Base-by-base conservation (phyloP, 2,329 filamentous ascomycete species). In the Pyrenophora tritici-repentis region DNA sequence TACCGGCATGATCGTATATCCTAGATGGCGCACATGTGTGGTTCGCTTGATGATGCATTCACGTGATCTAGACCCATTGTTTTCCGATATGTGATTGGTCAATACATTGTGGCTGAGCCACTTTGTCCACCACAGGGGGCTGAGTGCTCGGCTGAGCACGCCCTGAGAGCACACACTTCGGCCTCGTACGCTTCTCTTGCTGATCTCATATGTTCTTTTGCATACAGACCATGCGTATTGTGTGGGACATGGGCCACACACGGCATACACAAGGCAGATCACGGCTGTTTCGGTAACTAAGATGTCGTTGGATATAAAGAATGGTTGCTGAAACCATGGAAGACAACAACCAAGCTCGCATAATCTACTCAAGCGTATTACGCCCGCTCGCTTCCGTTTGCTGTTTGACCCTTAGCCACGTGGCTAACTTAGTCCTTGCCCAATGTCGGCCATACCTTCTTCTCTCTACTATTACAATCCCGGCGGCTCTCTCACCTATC, bases 391-490 rank as follows among this genome's bases (percentile, higher is more conserved):
- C 33, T 41, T 24, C 42, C 26, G 50, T 46, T 54, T 50, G 39
- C 16, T 37, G 43, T 20, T 47, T n/a, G 13, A 46, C 24, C 6
- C 43, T 29, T 29, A 29, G 39, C 16, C 4, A 14, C 14, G 12
- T 14, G 37, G 26, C n/a, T n/a, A n/a, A n/a, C n/a, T 50, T 47
- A 16, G 46, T 35, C 45, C 35, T 22, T 49, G 31, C 55, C 32
- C 24, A 20, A 65, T 65, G 60, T 49, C 53, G 40, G 38, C 48
- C 17, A 50, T 49, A 59, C 42, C 40, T 50, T 22, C 52, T 31
- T 22, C 50, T 2, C 51, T 40, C 4, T 39, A 51, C 40, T 37
- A 22, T 16, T 17, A 47, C 26, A 38, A 37, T 33, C 36, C 36
- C 14, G 29, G 35, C 22, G 35, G 47, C 34, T 41, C 49, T 41